Evolutionary conservation across 305 asterid species (phyloP), one percentile per base, ranked within the genome.

Genomic region (Withania somnifera): DNA sequence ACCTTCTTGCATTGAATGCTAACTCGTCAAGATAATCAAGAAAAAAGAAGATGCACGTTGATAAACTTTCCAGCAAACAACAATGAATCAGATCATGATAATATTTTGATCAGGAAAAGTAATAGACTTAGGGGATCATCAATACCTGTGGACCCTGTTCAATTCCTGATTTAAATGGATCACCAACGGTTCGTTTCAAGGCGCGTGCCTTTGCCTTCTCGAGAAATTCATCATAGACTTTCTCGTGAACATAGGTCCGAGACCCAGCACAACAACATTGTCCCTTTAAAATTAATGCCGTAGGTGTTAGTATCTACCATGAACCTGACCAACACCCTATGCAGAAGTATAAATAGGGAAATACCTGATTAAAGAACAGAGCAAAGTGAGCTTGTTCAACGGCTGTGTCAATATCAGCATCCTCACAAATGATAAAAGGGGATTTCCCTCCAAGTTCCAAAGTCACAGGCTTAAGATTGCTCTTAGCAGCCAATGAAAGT

Each of bases 251-350:
- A 82, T n/a, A 95, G 13, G 98, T 94, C 68, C 97, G 84, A n/a
- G 99, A 95, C 22, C 98, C 99, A 63, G 99, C 96, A 89, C 99
- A 94, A 85, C 99, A 95, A 86, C 99, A 92, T 91, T 96, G 99
- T 50, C 99, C 98, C 99, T 95, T 87, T 61, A 87, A 53, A 84
- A 78, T 53, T 51, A 61, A 63, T 3, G 63, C 17, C 54, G 81
- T 28, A 17, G 73, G 22, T 45, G 47, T 51, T 42, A 69, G 75
- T 17, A 47, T 54, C 17, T 19, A 64, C 28, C 22, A 61, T 47
- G 24, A 63, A 47, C 45, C 73, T 36, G 6, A 42, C 57, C 52
- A 11, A 54, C 28, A n/a, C 22, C 38, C 20, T 11, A 42, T 50
- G 60, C 15, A 42, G 7, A 80, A 64, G n/a, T 20, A 76, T 60